phyloP scores from a whole-genome alignment of 345 rosid species.

The Heritiera littoralis region DNA sequence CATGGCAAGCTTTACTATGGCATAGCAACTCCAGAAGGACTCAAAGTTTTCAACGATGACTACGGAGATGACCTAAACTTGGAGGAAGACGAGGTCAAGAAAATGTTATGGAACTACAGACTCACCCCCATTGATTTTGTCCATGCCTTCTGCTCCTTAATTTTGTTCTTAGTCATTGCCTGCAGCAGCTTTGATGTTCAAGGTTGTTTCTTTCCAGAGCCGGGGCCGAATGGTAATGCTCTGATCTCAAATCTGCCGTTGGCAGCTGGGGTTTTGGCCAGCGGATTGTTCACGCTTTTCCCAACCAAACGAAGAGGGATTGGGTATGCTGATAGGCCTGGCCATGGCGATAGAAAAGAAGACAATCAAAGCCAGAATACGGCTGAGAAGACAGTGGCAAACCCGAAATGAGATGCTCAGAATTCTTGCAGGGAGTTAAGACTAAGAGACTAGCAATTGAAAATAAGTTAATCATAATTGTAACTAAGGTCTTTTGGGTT shows the following conservation, averaged over 20 bases:
- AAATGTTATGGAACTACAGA: neutral
- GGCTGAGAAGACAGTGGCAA: too few species aligned
- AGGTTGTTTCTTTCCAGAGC: conserved; percentile 29
- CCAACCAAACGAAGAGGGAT: conserved; percentile 49
- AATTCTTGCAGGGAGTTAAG: too few species aligned
- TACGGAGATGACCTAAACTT: neutral
- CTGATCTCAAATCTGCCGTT: conserved; percentile 37
- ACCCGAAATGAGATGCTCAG: too few species aligned
- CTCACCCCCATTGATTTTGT: conserved; percentile 31
- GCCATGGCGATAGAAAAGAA: neutral
- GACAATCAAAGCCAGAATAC: too few species aligned
- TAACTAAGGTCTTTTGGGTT: too few species aligned
- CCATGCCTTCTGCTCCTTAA: conserved; percentile 38
- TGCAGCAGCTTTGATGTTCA: conserved; percentile 32
- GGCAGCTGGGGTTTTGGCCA: conserved; percentile 32
- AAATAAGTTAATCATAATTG: too few species aligned
- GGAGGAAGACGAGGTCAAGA: neutral
- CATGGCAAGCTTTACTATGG: conserved; percentile 43
- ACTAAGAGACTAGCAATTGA: too few species aligned
- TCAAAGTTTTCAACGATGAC: conserved; percentile 31
- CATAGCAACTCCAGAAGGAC: conserved; percentile 33
- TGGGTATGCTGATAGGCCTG: conserved; percentile 22
- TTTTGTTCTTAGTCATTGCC: conserved; percentile 46
- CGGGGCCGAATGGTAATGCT: conserved; percentile 16
- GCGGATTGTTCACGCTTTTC: conserved; percentile 44